Percentiles rank a stretch among this genome's conserved stretches.
phyloP scores from a whole-genome alignment of 2,329 filamentous ascomycete genomes.

The Hypoxylon sp. region DNA sequence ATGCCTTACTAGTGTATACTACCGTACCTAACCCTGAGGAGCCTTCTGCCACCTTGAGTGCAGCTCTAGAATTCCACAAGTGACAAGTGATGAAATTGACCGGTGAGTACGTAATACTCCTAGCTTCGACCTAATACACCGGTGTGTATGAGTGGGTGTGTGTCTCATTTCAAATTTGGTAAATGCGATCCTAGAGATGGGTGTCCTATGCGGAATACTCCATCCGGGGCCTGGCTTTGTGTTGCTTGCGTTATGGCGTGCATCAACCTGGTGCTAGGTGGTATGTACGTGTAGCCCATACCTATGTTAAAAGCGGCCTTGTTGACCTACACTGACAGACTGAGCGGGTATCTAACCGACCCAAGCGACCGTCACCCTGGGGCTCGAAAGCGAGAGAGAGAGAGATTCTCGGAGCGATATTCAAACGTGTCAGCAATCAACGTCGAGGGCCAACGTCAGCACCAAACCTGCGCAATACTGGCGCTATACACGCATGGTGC shows the following conservation, averaged over 20 bases:
- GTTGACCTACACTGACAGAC: constrained; percentile 9
- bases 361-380: constrained; percentile 36
- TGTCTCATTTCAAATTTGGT: constrained; percentile 4
- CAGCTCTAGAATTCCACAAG: constrained; percentile 9
- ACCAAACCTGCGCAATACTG: constrained; percentile 15
- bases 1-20: constrained; percentile 35
- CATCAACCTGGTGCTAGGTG: constrained; percentile 5
- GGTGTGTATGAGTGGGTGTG: constrained; percentile 7
- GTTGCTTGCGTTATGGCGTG: constrained; percentile 32
- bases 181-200: constrained; percentile 2
- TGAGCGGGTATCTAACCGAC: constrained; percentile 26
- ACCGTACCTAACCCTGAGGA: constrained; percentile 9
- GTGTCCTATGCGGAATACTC: constrained; percentile 20
- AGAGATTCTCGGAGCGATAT: constrained; percentile 15
- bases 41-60: neutral
- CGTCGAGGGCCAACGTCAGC: constrained; percentile 22
- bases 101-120: constrained; percentile 38
- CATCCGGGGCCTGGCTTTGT: constrained; percentile 17
- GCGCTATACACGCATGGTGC: constrained; percentile 5
- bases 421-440: constrained; percentile 17
- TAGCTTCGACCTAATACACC: constrained; percentile 3
- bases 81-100: constrained; percentile 37
- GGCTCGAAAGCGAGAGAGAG: neutral
- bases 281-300: no score
- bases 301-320: constrained; percentile 11